Conservation (phyloP, 129 eudicot species). For the Escallonia rubra region DNA sequence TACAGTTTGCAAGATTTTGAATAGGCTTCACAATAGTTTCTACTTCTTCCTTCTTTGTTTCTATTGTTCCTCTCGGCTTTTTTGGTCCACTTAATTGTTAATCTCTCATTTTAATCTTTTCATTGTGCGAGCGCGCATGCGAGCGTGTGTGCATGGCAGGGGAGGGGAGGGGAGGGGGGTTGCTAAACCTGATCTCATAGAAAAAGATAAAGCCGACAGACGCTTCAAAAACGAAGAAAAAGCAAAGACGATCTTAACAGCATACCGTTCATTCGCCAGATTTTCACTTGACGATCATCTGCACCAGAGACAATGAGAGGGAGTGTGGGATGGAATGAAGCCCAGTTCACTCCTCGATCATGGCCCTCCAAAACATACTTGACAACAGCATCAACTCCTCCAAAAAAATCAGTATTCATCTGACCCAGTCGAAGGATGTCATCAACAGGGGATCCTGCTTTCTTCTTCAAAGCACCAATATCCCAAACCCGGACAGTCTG, state of each 20-base stretch:
- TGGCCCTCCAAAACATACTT: conserved; percentile 56
- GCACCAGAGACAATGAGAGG: conserved; percentile 54
- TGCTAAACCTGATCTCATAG: too few species aligned
- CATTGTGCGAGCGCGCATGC: too few species aligned
- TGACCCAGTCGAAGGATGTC: conserved; percentile 39
- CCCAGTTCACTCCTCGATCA: conserved; percentile 56
- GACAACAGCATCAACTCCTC: conserved; percentile 55
- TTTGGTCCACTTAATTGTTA: too few species aligned
- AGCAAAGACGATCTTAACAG: not conserved
- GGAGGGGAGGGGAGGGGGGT: too few species aligned
- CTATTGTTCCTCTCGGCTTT: too few species aligned
- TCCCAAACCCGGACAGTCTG: conserved; percentile 57
- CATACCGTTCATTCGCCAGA: conserved; percentile 60
- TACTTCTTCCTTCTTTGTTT: too few species aligned
- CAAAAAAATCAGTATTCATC: conserved; percentile 46
- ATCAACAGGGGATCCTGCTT: conserved; percentile 34
- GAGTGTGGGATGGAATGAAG: conserved; percentile 48
- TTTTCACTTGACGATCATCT: conserved; percentile 47
- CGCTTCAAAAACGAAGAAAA: not conserved
- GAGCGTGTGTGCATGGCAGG: too few species aligned
- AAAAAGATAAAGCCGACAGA: too few species aligned
- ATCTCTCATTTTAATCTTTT: too few species aligned
- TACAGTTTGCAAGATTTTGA: too few species aligned
- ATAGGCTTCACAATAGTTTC: too few species aligned
- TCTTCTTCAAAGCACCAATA: conserved; percentile 44